Percentiles rank a stretch among this genome's conserved stretches.
Conservation (phyloP, 1,284 basidiomycete genomes). For the Lentinus polychrous region DNA sequence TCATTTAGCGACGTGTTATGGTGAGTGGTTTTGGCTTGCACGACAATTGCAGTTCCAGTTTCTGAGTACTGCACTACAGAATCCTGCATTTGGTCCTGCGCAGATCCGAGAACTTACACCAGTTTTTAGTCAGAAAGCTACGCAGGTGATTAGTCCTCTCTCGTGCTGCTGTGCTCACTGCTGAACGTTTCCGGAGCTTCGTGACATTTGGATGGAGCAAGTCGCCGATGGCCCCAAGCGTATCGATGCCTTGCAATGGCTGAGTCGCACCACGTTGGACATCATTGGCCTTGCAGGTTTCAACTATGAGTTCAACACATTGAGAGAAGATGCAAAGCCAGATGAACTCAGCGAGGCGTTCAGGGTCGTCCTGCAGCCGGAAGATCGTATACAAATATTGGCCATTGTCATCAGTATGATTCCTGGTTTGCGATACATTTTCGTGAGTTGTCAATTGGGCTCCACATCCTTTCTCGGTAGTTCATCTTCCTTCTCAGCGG, state of each 20-base stretch:
- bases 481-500: neutral
- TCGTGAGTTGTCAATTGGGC: constrained; percentile 10
- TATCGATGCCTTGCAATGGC: constrained; percentile 34
- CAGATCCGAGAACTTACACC: constrained; percentile 49
- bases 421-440: neutral
- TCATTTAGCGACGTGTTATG: constrained; percentile 3
- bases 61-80: constrained; percentile 26
- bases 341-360: constrained; percentile 37
- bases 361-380: constrained; percentile 16
- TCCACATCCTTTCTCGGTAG: constrained; percentile 1
- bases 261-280: constrained; percentile 41
- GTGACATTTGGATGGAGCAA: constrained; percentile 20
- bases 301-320: constrained; percentile 43
- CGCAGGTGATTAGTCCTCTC: constrained; percentile 29
- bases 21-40: constrained; percentile 1
- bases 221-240: constrained; percentile 13
- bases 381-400: constrained; percentile 3
- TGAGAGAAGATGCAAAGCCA: constrained; percentile 20
- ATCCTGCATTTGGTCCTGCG: constrained; percentile 51
- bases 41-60: neutral
- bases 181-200: constrained; percentile 17
- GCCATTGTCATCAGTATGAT: constrained; percentile 5
- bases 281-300: constrained; percentile 49
- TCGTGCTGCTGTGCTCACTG: neutral
- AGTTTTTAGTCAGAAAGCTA: constrained; percentile 47